Percentiles rank a stretch among this genome's conserved stretches.
phyloP scores from a whole-genome alignment of 495 filamentous ascomycete genomes.

The Friedmanniomyces endolithicus region DNA sequence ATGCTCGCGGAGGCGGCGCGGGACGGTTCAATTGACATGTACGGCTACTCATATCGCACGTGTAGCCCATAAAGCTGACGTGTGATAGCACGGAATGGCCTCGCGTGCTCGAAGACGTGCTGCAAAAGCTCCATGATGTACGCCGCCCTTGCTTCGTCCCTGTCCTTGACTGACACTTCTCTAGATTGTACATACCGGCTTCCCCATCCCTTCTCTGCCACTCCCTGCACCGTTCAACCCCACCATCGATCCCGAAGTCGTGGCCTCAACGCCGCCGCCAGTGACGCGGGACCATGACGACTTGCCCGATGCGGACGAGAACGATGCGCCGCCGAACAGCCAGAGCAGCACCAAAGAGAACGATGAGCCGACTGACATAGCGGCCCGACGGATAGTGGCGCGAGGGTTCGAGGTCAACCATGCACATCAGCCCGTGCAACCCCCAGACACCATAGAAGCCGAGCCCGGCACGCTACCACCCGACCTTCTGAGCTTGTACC shows the following conservation, averaged over 20 bases:
- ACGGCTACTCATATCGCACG: constrained; percentile 22
- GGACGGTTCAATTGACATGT: constrained; percentile 61
- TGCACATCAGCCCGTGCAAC: constrained; percentile 30
- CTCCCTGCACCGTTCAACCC: constrained; percentile 27
- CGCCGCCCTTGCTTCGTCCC: constrained; percentile 20
- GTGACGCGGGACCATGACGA: neutral
- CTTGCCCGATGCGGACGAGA: constrained; percentile 6
- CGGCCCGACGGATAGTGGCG: constrained; percentile 22
- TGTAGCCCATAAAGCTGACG: neutral
- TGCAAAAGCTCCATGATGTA: constrained; percentile 27
- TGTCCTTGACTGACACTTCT: constrained; percentile 2
- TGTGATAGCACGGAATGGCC: constrained; percentile 29
- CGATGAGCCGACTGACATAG: constrained; percentile 33
- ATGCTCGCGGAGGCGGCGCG: constrained; percentile 49
- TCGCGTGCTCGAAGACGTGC: constrained; percentile 25
- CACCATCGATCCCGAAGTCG: constrained; percentile 27
- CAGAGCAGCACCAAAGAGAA: constrained; percentile 38
- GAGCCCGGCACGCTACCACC: constrained; percentile 41
- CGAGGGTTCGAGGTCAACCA: constrained; percentile 17
- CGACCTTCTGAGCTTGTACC: constrained; percentile 49
- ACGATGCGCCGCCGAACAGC: constrained; percentile 10
- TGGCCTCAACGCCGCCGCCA: constrained; percentile 16
- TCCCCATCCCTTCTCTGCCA: constrained; percentile 26
- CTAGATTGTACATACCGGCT: constrained; percentile 28
- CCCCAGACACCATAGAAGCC: constrained; percentile 17